A percentile compares a stretch with the other conserved stretches of the same genome.
phyloP scores from a whole-genome alignment of 208 protist species.

The Strigomonas galati region DNA sequence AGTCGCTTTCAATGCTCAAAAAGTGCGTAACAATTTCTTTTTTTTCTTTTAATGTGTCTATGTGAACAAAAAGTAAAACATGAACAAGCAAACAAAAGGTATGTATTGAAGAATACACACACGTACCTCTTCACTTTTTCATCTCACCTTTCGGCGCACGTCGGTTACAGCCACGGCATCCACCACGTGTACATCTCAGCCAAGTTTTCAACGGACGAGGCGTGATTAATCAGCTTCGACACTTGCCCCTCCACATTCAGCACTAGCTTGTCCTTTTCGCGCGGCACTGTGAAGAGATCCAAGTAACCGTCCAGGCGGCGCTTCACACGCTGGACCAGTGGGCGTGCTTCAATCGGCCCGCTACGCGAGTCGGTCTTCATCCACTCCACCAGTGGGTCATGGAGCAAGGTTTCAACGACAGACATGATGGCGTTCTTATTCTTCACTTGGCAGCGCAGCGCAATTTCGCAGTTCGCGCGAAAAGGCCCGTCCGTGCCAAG shows the following conservation, averaged over 20 bases:
- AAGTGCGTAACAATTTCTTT: neutral
- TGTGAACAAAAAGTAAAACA: neutral
- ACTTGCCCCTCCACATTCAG: conserved; percentile 93
- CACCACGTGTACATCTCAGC: conserved; percentile 96
- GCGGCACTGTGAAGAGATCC: conserved; percentile 60
- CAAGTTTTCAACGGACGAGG: conserved; percentile 89
- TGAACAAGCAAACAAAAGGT: neutral
- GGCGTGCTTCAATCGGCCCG: conserved; percentile 34
- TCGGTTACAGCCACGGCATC: conserved; percentile 93
- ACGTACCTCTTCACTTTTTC: neutral
- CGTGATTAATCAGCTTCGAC: conserved; percentile 90
- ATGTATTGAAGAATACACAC: neutral
- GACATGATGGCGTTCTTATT: conserved; percentile 94
- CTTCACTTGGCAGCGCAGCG: conserved; percentile 85
- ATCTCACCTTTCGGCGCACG: neutral
- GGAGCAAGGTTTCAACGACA: conserved; percentile 93
- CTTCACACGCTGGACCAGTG: conserved; percentile 65
- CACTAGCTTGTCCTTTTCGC: conserved; percentile 59
- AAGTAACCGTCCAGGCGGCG: conserved; percentile 79
- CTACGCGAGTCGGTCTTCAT: conserved; percentile 18
- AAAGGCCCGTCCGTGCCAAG: conserved; percentile 92
- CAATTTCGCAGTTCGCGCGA: conserved; percentile 73
- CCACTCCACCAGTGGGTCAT: conserved; percentile 97
- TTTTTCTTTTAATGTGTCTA: neutral
- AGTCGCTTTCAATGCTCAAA: neutral